Evolutionary conservation across 768 basidiomycete genomes (phyloP), one percentile per base, ranked within the genome.

Genomic region (Panellus pusillus): DNA sequence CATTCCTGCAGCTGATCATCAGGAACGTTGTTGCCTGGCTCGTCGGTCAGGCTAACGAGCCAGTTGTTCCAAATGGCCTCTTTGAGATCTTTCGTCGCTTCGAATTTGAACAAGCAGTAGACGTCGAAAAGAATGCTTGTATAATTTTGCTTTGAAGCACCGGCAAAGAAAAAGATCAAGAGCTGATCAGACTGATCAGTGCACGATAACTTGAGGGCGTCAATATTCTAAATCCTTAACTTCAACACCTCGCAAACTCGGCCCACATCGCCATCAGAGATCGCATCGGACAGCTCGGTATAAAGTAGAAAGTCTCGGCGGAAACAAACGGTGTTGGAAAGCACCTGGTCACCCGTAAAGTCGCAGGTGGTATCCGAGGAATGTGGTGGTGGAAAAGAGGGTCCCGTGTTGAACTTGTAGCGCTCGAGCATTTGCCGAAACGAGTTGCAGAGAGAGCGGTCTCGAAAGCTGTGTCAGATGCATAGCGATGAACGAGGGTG

Each of bases 181-280:
- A 50, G 29, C 48, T 50, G 36, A 28, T 48, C n/a, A 18, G n/a
- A n/a, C n/a, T n/a, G n/a, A n/a, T n/a, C n/a, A n/a, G n/a, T n/a
- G n/a, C n/a, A n/a, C n/a, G n/a, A n/a, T n/a, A n/a, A n/a, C n/a
- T n/a, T n/a, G n/a, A n/a, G n/a, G n/a, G n/a, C n/a, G n/a, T n/a
- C n/a, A n/a, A n/a, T n/a, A n/a, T n/a, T n/a, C n/a, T n/a, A n/a
- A n/a, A n/a, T n/a, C n/a, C n/a, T n/a, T n/a, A n/a, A n/a, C n/a
- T n/a, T n/a, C 31, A 70, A 35, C 6, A 61, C 58, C 39, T 70
- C 65, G n/a, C 60, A 64, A 0, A 66, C 59, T 4, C 65, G 60
- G 0, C 70, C 69, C 28, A 63, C 60, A 52, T 70, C 66, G 3
- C 71, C 70, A 29, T 69, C 66, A 8, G 68, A 44, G 20, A 65